Percentiles rank a stretch among this genome's conserved stretches.
These are phyloP conservation scores for Podila clonocystis DNA, from an alignment of 192 early-diverging fungal genomes.

Conservation along the genomic window DNA sequence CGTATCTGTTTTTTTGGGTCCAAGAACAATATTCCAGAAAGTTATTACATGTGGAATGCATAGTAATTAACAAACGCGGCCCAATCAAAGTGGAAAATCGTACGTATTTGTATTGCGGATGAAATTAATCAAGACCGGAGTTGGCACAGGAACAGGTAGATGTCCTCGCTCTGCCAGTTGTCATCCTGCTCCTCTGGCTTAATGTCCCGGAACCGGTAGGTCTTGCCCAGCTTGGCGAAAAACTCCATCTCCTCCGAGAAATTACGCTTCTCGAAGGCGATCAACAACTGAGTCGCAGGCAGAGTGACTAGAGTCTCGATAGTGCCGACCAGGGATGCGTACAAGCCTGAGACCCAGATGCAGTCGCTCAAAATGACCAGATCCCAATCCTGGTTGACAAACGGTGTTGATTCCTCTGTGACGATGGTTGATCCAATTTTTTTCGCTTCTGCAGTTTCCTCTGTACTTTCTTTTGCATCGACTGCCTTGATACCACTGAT, in stretches of 20 bases:
- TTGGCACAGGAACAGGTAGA: conserved; percentile 43
- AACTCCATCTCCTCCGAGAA: conserved; percentile 51
- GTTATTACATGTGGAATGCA: neutral
- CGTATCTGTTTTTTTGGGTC: no score
- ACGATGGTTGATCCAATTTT: neutral
- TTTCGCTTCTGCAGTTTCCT: neutral
- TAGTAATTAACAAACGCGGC: no score
- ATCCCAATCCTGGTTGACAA: conserved; percentile 30
- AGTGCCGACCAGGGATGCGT: conserved; percentile 24
- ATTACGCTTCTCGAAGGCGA: conserved; percentile 49
- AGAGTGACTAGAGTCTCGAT: conserved; percentile 16
- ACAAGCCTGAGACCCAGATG: conserved; percentile 43
- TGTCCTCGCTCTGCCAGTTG: conserved; percentile 52
- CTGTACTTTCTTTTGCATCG: neutral
- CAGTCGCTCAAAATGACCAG: conserved; percentile 47
- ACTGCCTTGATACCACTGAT: conserved; percentile 20
- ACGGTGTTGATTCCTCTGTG: neutral
- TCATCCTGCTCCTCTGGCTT: conserved; percentile 47
- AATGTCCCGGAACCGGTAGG: conserved; percentile 41
- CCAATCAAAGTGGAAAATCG: neutral
- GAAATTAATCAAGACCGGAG: conserved; percentile 6
- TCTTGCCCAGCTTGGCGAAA: conserved; percentile 36
- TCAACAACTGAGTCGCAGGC: conserved; percentile 9
- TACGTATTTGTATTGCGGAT: neutral
- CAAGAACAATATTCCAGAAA: neutral